Evolutionary conservation across 2,329 filamentous ascomycete species (phyloP).

Genomic region (Mycosphaerella arachidis): DNA sequence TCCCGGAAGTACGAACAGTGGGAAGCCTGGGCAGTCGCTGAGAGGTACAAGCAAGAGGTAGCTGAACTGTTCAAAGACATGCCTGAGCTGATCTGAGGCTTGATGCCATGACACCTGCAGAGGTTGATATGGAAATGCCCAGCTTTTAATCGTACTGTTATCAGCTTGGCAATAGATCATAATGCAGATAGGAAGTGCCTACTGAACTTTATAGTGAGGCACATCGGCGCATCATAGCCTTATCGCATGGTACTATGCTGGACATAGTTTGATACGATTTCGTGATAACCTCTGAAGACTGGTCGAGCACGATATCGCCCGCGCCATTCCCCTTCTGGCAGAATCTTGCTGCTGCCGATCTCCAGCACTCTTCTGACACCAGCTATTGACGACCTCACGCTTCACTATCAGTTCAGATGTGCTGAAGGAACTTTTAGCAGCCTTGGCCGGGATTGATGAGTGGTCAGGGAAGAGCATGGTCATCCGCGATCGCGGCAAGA

Average conservation of each 20-base stretch:
- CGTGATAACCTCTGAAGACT: neutral
- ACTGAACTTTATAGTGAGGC: neutral
- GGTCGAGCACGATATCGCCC: neutral
- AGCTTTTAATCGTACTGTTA: neutral
- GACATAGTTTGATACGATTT: neutral
- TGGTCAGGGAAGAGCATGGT: neutral
- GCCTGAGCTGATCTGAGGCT: conserved; percentile 12
- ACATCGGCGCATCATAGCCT: neutral
- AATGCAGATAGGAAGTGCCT: neutral
- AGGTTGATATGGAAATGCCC: neutral
- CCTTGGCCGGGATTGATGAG: neutral
- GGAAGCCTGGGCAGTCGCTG: conserved; percentile 14
- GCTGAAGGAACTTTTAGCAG: neutral
- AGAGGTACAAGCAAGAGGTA: conserved; percentile 15
- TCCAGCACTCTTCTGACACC: no score
- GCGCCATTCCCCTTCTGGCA: neutral
- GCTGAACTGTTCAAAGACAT: conserved; percentile 17
- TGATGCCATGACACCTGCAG: neutral
- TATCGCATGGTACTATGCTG: no score
- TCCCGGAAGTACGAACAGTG: conserved; percentile 12
- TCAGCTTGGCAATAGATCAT: neutral
- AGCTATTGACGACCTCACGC: no score
- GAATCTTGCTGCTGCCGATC: neutral
- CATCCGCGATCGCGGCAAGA: neutral
- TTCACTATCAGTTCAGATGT: no score